Conservation (phyloP, 495 filamentous ascomycete species). For the Chaetomidium leptoderma region DNA sequence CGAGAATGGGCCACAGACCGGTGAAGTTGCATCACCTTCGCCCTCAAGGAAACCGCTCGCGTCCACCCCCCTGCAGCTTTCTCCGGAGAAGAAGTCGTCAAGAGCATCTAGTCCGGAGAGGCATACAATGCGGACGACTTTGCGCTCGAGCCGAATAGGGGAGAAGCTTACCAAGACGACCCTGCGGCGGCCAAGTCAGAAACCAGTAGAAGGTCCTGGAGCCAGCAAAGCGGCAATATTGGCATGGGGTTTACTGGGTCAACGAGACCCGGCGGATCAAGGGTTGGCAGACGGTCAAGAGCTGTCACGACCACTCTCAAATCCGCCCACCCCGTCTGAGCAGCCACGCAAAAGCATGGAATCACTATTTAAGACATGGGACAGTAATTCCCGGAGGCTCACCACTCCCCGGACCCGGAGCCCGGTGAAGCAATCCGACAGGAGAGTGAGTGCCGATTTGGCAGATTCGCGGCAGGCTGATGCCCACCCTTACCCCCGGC, state of each 20-base stretch:
- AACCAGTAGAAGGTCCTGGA: slow-evolving; percentile 39
- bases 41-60: slow-evolving; percentile 28
- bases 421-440: slow-evolving; percentile 20
- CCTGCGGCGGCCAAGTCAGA: slow-evolving; percentile 34
- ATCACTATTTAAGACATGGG: slow-evolving; percentile 35
- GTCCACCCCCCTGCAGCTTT: slow-evolving; percentile 20
- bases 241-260: slow-evolving; percentile 63
- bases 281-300: slow-evolving; percentile 6
- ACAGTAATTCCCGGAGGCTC: slow-evolving; percentile 44
- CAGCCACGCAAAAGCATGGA: slow-evolving; percentile 29
- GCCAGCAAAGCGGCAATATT: slow-evolving; percentile 85
- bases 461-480: slow-evolving; percentile 22
- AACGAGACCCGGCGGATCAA: slow-evolving; percentile 18
- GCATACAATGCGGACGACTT: slow-evolving; percentile 75
- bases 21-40: slow-evolving; percentile 31
- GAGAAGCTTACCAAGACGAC: slow-evolving; percentile 57
- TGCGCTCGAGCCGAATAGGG: slow-evolving; percentile 57
- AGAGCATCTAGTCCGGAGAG: slow-evolving; percentile 80
- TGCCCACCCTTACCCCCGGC: slow-evolving; percentile 23
- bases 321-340: slow-evolving; percentile 21
- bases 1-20: slow-evolving; percentile 11
- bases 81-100: slow-evolving; percentile 42
- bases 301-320: slow-evolving; percentile 18
- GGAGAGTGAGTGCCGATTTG: slow-evolving; percentile 24
- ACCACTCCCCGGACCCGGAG: slow-evolving; percentile 29